Base-by-base conservation (phyloP, 768 basidiomycete genomes). In the Sutorius australiensis region DNA sequence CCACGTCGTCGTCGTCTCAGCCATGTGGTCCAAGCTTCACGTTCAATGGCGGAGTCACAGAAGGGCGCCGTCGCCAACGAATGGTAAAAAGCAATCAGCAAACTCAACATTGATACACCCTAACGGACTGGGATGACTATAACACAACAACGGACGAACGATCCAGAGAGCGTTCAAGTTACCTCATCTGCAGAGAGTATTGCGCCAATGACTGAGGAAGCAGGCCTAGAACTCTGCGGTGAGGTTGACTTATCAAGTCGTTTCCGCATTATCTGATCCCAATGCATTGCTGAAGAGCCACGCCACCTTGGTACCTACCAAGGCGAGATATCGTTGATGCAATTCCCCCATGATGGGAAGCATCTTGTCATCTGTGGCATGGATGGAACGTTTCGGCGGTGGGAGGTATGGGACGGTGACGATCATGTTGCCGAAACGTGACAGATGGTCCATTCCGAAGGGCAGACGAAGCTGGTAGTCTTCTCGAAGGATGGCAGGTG, bases 401-500 rank as follows among this genome's bases (percentile, higher is more conserved):
- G 47, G 48, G 52, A 34, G 12, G 13, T 55, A 43, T 56, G 46
- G 38, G 33, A 40, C 0, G 38, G 37, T 6, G 13, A 9, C 33
- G 39, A 39, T 5, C 33, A 17, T 21, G 17, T 4, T 3, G 8
- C 12, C 10, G 41, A 47, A 21, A 33, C 28, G 30, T 44, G 27
- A 27, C 39, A 32, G 12, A 31, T 10, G 1, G 4, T 47, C 36
- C 40, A 30, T 32, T 51, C 32, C 6, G 45, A 21, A 6, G 28
- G 16, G 3, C 30, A 19, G 16, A 33, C 24, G 16, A 27, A 11
- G 5, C 6, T 33, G 10, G 34, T 36, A 12, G 43, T 34, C 17
- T 42, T 64, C 38, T 64, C 62, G 19, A 53, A 44, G 21, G 60
- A 65, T 32, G 62, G 60, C 6, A 61, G 17, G 37, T 56, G 56